Percentiles rank a stretch among this genome's conserved stretches.
Conservation (phyloP, 148 eudicot species). For the Polygonum maritimum region DNA sequence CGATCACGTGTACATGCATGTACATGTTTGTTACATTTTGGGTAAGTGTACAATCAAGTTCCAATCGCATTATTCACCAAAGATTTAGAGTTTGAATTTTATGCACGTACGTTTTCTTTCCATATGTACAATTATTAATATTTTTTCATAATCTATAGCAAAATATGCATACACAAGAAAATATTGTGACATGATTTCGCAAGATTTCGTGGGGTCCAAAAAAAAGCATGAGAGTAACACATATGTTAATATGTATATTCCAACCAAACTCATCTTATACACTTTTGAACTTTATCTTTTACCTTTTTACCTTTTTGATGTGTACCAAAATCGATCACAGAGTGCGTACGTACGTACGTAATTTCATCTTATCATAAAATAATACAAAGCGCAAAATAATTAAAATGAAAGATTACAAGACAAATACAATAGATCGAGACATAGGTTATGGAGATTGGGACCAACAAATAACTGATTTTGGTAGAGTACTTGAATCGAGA, state of each 20-base stretch:
- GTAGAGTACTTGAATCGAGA: too few relatives aligned
- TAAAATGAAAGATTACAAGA: too few relatives aligned
- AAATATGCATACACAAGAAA: constrained; percentile 2
- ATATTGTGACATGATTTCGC: background rate
- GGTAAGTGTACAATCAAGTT: background rate
- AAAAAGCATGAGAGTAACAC: background rate
- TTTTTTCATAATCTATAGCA: background rate
- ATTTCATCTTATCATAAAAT: too few relatives aligned
- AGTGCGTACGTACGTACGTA: background rate
- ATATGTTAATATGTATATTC: background rate
- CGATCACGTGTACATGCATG: constrained; percentile 2
- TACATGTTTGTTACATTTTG: background rate
- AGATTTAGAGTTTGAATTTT: background rate
- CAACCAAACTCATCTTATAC: background rate
- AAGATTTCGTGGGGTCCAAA: constrained; percentile 9
- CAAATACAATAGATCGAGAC: too few relatives aligned
- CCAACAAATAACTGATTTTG: too few relatives aligned
- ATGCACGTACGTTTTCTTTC: background rate
- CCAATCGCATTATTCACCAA: background rate
- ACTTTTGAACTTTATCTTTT: background rate
- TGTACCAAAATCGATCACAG: background rate
- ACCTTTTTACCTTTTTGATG: background rate
- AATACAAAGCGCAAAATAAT: too few relatives aligned
- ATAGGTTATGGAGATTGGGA: too few relatives aligned
- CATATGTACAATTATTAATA: background rate